Evolutionary conservation across 1,284 basidiomycete species (phyloP).

Genomic region (Melampsora larici-populina): DNA sequence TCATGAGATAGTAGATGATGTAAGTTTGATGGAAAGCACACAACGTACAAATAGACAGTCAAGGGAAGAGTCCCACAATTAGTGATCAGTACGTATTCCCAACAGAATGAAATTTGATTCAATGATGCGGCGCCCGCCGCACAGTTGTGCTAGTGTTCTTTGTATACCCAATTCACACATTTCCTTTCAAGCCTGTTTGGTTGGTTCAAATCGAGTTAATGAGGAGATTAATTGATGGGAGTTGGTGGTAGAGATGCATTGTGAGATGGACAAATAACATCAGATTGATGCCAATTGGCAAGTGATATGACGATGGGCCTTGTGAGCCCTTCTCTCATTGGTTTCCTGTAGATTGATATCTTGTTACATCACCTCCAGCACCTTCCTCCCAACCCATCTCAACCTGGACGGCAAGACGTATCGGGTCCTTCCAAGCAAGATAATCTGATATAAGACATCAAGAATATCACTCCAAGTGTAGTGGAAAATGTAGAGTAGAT

Average conservation of each 20-base stretch:
- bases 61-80: too few species aligned
- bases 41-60: too few species aligned
- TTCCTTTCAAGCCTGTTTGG: slow-evolving; percentile 68
- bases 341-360: slow-evolving; percentile 62
- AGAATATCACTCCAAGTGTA: not conserved
- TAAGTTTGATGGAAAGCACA: too few species aligned
- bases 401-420: slow-evolving; percentile 83
- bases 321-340: slow-evolving; percentile 50
- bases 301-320: slow-evolving; percentile 58
- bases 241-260: slow-evolving; percentile 89
- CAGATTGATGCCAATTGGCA: slow-evolving; percentile 26
- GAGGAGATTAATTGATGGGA: slow-evolving; percentile 87
- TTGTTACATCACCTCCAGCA: slow-evolving; percentile 85
- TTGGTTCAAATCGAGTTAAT: slow-evolving; percentile 83
- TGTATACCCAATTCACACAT: slow-evolving; percentile 73
- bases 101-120: too few species aligned
- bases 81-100: too few species aligned
- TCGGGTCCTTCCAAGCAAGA: slow-evolving; percentile 94
- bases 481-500: not conserved
- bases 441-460: slow-evolving; percentile 63
- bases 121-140: too few species aligned
- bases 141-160: too few species aligned
- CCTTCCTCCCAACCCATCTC: slow-evolving; percentile 89
- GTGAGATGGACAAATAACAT: slow-evolving; percentile 58
- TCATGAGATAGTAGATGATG: too few species aligned